Evolutionary conservation across 345 rosid species (phyloP).

Genomic region (Kandelia obovata): DNA sequence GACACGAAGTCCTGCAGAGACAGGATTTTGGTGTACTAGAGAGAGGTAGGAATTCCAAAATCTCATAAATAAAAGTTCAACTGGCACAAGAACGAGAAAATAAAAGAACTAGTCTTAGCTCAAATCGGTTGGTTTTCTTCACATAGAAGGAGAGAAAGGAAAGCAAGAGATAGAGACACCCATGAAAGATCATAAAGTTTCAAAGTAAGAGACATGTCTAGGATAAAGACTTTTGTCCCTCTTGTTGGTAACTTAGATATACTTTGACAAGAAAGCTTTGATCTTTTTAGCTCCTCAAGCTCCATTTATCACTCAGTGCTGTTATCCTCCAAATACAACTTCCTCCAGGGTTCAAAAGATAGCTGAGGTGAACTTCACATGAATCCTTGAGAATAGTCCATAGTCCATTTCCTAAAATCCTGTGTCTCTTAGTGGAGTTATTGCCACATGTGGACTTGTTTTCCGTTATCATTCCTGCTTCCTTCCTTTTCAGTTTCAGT

Average conservation of each 20-base stretch:
- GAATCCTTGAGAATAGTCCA: not conserved
- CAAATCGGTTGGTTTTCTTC: constrained; percentile 65
- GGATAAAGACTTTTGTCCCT: constrained; percentile 51
- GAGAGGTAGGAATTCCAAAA: constrained; percentile 17
- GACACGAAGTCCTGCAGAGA: constrained; percentile 43
- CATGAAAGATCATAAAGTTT: constrained; percentile 41
- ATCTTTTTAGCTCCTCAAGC: constrained; percentile 28
- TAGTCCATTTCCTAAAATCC: constrained; percentile 6
- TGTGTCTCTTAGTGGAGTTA: constrained; percentile 23
- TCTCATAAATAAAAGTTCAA: constrained; percentile 26
- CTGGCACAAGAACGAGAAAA: not conserved
- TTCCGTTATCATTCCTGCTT: constrained; percentile 7
- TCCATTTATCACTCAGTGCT: constrained; percentile 14
- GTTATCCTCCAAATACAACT: constrained; percentile 19
- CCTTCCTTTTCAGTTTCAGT: constrained; percentile 12
- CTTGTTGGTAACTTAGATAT: constrained; percentile 36
- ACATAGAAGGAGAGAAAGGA: constrained; percentile 45
- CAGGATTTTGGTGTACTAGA: constrained; percentile 44
- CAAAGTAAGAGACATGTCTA: constrained; percentile 23
- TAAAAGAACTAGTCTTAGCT: not conserved
- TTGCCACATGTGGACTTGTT: not conserved
- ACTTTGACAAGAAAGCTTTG: constrained; percentile 51
- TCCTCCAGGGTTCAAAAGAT: constrained; percentile 18
- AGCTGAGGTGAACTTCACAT: constrained; percentile 23
- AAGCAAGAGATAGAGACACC: constrained; percentile 40